A percentile compares a stretch with the other conserved stretches of the same genome.
Conservation (phyloP, 305 asterid species). For the Fraxinus ornus region DNA sequence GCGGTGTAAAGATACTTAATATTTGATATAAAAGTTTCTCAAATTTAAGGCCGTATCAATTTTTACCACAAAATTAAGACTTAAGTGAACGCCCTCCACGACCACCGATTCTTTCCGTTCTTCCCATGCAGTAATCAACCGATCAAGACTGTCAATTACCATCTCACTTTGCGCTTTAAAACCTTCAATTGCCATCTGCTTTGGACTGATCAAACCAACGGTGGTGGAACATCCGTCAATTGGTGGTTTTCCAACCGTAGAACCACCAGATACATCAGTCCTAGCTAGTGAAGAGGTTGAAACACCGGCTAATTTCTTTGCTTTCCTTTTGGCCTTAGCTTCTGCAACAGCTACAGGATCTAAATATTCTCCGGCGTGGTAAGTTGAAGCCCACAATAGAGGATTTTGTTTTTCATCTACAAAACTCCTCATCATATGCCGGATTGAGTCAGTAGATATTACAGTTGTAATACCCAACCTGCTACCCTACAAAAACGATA, state of each 20-base stretch:
- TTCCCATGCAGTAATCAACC: conserved; percentile 95
- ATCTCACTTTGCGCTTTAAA: conserved; percentile 98
- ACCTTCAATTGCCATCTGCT: conserved; percentile 97
- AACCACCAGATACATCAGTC: conserved; percentile 35
- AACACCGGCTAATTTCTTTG: conserved; percentile 63
- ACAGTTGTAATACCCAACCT: conserved; percentile 96
- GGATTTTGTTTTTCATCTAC: conserved; percentile 90
- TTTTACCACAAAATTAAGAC: conserved; percentile 98
- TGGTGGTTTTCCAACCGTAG: conserved; percentile 35
- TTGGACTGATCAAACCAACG: conserved; percentile 61
- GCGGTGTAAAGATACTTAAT: not conserved
- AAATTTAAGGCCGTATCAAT: conserved; percentile 7
- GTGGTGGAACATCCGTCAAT: conserved; percentile 45
- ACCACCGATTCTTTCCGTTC: conserved; percentile 94
- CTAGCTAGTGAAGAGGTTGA: conserved; percentile 47
- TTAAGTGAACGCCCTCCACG: conserved; percentile 97
- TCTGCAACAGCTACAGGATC: conserved; percentile 96
- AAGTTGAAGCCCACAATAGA: conserved; percentile 97
- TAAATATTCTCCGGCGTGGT: conserved; percentile 94
- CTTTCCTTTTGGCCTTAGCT: conserved; percentile 82
- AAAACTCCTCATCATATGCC: conserved; percentile 99
- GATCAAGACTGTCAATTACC: conserved; percentile 98
- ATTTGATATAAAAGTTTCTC: not conserved
- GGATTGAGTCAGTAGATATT: conserved; percentile 90
- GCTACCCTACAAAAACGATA: conserved; percentile 66